Conservation (phyloP, 768 basidiomycete species). For the Lepiota brunneoincarnata region DNA sequence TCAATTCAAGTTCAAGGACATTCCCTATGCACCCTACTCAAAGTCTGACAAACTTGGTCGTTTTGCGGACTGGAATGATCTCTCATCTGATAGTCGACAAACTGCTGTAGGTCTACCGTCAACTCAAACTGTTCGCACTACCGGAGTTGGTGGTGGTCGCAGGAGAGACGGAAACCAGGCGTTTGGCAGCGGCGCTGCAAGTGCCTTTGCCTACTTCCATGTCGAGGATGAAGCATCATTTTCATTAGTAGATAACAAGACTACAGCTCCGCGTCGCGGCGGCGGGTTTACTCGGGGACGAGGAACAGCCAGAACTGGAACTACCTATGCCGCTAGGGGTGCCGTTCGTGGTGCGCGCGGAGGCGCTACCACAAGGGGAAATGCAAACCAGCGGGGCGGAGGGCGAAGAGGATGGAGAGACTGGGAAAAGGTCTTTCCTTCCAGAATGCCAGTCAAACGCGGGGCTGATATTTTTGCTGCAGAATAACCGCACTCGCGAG, state of each 20-base stretch:
- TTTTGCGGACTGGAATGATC: constrained; percentile 96
- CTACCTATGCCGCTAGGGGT: constrained; percentile 42
- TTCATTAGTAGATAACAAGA: constrained; percentile 91
- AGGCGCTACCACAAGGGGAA: constrained; percentile 40
- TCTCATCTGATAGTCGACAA: constrained; percentile 62
- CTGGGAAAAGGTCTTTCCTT: constrained; percentile 80
- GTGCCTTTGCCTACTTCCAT: constrained; percentile 95
- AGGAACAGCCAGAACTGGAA: constrained; percentile 44
- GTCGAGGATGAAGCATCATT: constrained; percentile 97
- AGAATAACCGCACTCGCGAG: constrained; percentile 85
- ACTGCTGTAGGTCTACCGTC: constrained; percentile 44
- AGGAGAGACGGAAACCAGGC: constrained; percentile 79
- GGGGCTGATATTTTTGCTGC: constrained; percentile 14
- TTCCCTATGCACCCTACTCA: constrained; percentile 97
- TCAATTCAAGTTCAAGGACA: constrained; percentile 97
- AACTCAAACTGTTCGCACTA: constrained; percentile 47
- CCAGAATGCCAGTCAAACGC: not conserved
- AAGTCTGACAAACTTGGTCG: constrained; percentile 98
- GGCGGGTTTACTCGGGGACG: constrained; percentile 60
- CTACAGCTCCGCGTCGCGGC: constrained; percentile 69
- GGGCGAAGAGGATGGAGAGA: constrained; percentile 75
- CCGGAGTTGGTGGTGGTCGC: constrained; percentile 50
- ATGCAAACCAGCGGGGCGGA: constrained; percentile 48
- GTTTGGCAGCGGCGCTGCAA: constrained; percentile 87
- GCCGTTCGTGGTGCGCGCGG: constrained; percentile 44